Base-by-base conservation (phyloP, 140 eudicot species). In the Stevia rebaudiana region DNA sequence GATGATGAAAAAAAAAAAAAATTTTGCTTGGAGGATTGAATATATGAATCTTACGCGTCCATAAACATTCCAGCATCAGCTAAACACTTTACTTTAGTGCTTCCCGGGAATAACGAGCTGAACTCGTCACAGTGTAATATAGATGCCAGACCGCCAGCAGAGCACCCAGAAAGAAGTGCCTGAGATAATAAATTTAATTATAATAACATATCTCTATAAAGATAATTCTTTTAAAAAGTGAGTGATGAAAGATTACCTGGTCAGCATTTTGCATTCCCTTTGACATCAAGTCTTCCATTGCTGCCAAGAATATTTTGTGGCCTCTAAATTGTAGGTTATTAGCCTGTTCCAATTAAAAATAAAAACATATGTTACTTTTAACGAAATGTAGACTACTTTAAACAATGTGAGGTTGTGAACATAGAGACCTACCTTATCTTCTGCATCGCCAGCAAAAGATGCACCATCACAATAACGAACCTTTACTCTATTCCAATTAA, bases 111-210 rank as follows among this genome's bases (percentile, higher is more conserved):
- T 47, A 94, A 78, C 8, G 52, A 76, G 6, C 80, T 40, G 70
- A 88, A 94, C 57, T 94, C 86, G 19, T 94, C 99, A 61, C 99
- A 94, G 16, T 94, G 96, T 65, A 94, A 69, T 33, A 94, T 88
- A 18, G 99, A 86, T 59, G 99, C 97, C 67, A 94, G 58, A 69
- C 97, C 99, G 13, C 99, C 99, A 66, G 99, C 97, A 13, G 97
- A 94, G 70, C 99, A 94, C 12, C 99, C 99, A 21, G 99, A 85
- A 72, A 88, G 99, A 75, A 94, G 94, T 6, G 97, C 90, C 95
- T 89, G 82, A 24, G 83, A 71, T 28, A 13, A 56, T 22, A 1
- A 17, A 50, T 21, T 19, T 30, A 4, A 16, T 6, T 16, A 47
- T 36, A 1, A 0, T 3, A 61, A 43, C 55, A 28, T 4, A 13